phyloP scores from a whole-genome alignment of 495 filamentous ascomycete genomes.

The Cryomyces antarcticus region DNA sequence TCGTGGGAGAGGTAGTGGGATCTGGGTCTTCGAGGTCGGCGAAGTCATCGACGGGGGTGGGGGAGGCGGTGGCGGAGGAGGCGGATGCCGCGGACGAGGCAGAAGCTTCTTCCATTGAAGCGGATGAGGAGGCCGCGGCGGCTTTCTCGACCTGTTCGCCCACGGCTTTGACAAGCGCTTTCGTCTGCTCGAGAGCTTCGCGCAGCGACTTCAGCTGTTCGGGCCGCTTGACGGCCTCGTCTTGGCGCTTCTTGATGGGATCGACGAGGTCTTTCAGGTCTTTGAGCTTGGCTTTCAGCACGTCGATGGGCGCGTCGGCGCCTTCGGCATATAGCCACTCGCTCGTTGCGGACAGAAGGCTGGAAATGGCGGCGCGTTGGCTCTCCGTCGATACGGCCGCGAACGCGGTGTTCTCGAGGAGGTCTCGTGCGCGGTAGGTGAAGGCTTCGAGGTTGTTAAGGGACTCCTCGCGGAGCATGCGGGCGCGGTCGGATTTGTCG shows the following conservation, averaged over 20 bases:
- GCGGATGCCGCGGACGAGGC: constrained; percentile 22
- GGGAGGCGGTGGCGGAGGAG: constrained; percentile 19
- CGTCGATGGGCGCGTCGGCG: constrained; percentile 46
- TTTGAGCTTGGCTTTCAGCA: constrained; percentile 53
- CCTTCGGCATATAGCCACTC: constrained; percentile 89
- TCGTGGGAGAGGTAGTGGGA: constrained; percentile 22
- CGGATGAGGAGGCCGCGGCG: constrained; percentile 26
- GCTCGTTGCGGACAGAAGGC: constrained; percentile 42
- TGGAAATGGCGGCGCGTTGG: constrained; percentile 38
- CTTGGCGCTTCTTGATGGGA: constrained; percentile 45
- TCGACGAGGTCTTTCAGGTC: constrained; percentile 48
- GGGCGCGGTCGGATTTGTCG: constrained; percentile 59
- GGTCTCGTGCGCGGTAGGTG: constrained; percentile 74
- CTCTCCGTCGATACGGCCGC: constrained; percentile 41
- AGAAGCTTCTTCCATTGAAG: constrained; percentile 19
- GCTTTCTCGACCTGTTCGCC: constrained; percentile 23
- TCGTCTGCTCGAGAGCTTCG: constrained; percentile 37
- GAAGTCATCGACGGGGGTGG: constrained; percentile 24
- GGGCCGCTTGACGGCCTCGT: constrained; percentile 45
- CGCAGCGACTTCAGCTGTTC: constrained; percentile 41
- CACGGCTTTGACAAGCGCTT: constrained; percentile 32
- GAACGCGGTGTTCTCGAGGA: constrained; percentile 57
- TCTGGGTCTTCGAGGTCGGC: constrained; percentile 40
- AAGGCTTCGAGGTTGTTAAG: constrained; percentile 86
- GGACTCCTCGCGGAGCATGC: constrained; percentile 61